Conservation (phyloP, 1,284 basidiomycete species). For the Ganoderma meredithae region DNA sequence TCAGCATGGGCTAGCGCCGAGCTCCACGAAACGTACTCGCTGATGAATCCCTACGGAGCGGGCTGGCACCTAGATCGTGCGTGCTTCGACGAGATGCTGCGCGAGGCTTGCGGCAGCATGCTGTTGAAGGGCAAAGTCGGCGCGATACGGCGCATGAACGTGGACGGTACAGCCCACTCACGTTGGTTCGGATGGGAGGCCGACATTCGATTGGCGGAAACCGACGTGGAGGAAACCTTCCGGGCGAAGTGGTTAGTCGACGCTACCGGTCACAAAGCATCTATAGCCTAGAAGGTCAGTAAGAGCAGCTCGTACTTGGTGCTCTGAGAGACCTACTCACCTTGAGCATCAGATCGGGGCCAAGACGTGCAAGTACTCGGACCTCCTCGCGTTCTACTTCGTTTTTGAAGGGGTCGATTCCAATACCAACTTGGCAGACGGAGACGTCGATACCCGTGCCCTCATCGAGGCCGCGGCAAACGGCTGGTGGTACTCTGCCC, state of each 20-base stretch:
- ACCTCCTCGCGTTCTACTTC: slow-evolving; percentile 44
- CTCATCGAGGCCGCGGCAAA: slow-evolving; percentile 44
- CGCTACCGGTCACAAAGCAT: slow-evolving; percentile 45
- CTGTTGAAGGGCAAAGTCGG: slow-evolving; percentile 25
- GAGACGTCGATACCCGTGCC: slow-evolving; percentile 42
- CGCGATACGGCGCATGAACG: neutral
- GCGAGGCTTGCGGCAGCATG: slow-evolving; percentile 25
- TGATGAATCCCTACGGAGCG: slow-evolving; percentile 44
- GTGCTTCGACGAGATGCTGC: slow-evolving; percentile 42
- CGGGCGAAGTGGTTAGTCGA: slow-evolving; percentile 44
- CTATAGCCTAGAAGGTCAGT: slow-evolving; percentile 41
- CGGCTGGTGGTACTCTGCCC: slow-evolving; percentile 48
- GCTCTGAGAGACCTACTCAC: neutral
- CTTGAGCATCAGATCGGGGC: slow-evolving; percentile 37
- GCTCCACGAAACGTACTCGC: slow-evolving; percentile 41
- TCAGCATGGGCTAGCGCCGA: slow-evolving; percentile 41
- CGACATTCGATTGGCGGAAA: neutral
- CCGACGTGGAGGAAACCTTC: slow-evolving; percentile 19
- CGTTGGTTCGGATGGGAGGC: neutral
- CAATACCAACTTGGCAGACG: neutral
- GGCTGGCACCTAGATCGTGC: slow-evolving; percentile 46
- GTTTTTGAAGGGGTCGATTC: slow-evolving; percentile 34
- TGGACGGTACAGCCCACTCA: neutral
- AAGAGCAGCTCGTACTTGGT: neutral
- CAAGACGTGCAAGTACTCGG: slow-evolving; percentile 35